A percentile compares a stretch with the other conserved stretches of the same genome.
Evolutionary conservation across 1,139 yeast species (phyloP).

Genomic region (Sugiyamaella xylanicola): DNA sequence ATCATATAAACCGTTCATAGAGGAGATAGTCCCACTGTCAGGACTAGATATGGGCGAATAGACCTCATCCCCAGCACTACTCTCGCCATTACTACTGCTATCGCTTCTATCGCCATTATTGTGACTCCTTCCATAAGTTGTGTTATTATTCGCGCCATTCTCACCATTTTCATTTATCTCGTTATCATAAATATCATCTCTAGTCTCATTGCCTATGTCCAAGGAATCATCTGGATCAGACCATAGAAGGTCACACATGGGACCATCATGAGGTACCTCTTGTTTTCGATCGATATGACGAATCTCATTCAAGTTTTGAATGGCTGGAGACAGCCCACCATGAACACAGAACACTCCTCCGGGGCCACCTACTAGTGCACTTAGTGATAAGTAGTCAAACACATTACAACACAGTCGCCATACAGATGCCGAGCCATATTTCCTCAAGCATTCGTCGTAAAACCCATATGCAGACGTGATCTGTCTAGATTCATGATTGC

Average conservation of each 20-base stretch:
- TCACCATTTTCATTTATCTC: conserved; percentile 15
- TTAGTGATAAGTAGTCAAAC: conserved; percentile 88
- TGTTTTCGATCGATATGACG: conserved; percentile 82
- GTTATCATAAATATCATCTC: conserved; percentile 19
- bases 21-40: neutral
- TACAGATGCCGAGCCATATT: conserved; percentile 91
- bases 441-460: conserved; percentile 93
- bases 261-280: conserved; percentile 98
- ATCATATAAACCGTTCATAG: conserved; percentile 10
- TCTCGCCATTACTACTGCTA: neutral
- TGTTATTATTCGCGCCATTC: neutral
- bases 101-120: neutral
- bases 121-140: too few species aligned
- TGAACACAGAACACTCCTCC: conserved; percentile 89
- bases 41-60: conserved; percentile 1
- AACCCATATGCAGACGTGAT: conserved; percentile 98
- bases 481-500: conserved; percentile 95
- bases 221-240: conserved; percentile 87
- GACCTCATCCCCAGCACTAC: too few species aligned
- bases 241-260: conserved; percentile 97
- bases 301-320: conserved; percentile 80
- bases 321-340: conserved; percentile 94
- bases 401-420: conserved; percentile 80
- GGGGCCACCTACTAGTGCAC: conserved; percentile 82
- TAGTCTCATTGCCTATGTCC: conserved; percentile 26